Evolutionary conservation across 2,329 filamentous ascomycete genomes (phyloP).

Genomic region (Hypocrella siamensis): DNA sequence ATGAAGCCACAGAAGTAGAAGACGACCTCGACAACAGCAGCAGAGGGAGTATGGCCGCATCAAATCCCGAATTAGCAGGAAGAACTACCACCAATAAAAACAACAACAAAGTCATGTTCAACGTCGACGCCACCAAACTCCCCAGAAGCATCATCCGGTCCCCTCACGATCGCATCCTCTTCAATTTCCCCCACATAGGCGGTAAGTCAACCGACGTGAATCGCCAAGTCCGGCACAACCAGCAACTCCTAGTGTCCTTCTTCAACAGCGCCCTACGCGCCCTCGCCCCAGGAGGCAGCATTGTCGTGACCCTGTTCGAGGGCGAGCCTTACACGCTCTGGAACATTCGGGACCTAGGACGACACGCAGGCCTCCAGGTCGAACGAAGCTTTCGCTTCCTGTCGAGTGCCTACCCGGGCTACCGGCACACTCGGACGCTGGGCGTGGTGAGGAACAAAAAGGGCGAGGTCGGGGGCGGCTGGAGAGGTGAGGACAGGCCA

Average conservation of each 20-base stretch:
- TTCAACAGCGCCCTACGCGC: conserved; percentile 35
- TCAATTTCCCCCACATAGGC: conserved; percentile 96
- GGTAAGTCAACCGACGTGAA: conserved; percentile 88
- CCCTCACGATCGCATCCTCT: conserved; percentile 63
- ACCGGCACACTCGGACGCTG: conserved; percentile 57
- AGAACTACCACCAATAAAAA: conserved; percentile 6
- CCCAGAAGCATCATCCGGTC: conserved; percentile 36
- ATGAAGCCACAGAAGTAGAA: too few relatives aligned
- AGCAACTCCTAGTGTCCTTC: conserved; percentile 58
- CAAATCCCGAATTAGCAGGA: background rate
- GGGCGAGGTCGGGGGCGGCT: conserved; percentile 24
- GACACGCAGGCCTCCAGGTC: conserved; percentile 59
- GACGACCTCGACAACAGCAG: too few relatives aligned
- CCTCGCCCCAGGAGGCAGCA: conserved; percentile 33
- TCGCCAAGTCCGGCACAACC: conserved; percentile 83
- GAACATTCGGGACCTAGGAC: conserved; percentile 79
- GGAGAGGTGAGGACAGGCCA: conserved; percentile 25
- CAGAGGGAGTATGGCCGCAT: too few relatives aligned
- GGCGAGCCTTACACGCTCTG: conserved; percentile 88
- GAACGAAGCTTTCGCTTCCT: conserved; percentile 56
- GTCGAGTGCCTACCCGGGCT: conserved; percentile 52
- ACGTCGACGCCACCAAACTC: conserved; percentile 14
- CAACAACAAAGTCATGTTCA: conserved; percentile 11
- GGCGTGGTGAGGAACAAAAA: conserved; percentile 41
- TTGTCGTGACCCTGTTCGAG: conserved; percentile 83